Percentiles rank a stretch among this genome's conserved stretches.
These are phyloP conservation scores for Acephala macrosclerotiorum DNA, from an alignment of 2,329 filamentous ascomycete genomes.

Conservation along the genomic window DNA sequence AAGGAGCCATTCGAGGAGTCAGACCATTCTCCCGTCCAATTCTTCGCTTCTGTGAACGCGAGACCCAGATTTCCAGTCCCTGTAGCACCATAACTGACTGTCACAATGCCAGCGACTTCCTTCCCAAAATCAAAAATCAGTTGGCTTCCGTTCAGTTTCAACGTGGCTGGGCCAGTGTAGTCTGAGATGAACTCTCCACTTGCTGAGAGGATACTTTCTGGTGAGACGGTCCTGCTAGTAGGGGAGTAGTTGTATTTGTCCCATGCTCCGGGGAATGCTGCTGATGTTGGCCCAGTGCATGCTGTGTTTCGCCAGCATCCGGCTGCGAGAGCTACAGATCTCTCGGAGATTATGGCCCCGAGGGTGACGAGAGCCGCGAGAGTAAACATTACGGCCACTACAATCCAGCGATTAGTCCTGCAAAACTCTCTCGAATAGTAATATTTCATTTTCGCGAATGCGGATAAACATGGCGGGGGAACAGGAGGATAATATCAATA, in stretches of 20 bases:
- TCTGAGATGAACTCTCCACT: conserved; percentile 48
- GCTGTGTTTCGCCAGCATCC: conserved; percentile 62
- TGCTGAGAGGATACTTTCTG: conserved; percentile 40
- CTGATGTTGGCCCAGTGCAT: conserved; percentile 53
- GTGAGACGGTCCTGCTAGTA: conserved; percentile 55
- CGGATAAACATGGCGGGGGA: neutral
- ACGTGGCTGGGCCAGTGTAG: conserved; percentile 29
- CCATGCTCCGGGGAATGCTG: conserved; percentile 64
- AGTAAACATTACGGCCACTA: conserved; percentile 20
- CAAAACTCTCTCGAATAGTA: neutral
- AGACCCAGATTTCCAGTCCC: conserved; percentile 51
- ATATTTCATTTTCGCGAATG: neutral
- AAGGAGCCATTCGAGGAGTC: conserved; percentile 56
- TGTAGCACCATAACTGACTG: conserved; percentile 55
- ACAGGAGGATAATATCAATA: neutral
- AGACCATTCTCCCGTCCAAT: conserved; percentile 53
- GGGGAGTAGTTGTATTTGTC: conserved; percentile 65
- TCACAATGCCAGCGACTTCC: conserved; percentile 63
- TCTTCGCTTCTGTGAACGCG: conserved; percentile 55
- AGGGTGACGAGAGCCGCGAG: conserved; percentile 17
- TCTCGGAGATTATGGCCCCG: conserved; percentile 13
- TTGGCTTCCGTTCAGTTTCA: conserved; percentile 54
- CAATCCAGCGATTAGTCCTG: conserved; percentile 8
- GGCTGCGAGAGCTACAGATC: conserved; percentile 17
- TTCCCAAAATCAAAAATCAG: conserved; percentile 65